Evolutionary conservation across 345 rosid species (phyloP), one percentile per base, ranked within the genome.

Genomic region (Syzygium grande): DNA sequence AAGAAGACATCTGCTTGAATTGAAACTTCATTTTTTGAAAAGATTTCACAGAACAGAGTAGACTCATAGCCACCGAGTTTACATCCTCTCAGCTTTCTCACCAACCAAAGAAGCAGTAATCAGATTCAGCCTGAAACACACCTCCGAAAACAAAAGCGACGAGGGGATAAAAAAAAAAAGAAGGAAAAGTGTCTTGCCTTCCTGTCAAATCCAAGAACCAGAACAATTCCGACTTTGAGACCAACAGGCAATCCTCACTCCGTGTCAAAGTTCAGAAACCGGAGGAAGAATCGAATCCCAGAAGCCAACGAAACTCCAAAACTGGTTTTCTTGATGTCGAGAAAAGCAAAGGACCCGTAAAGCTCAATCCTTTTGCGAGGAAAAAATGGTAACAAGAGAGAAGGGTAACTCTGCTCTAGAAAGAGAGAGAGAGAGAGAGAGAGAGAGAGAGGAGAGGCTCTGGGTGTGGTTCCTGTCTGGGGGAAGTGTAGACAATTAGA

Each of bases 11-110:
- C 46, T 84, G 55, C 43, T 51, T 53, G 83, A 84, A 43, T 85
- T 27, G 73, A 89, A 87, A 88, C 83, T 52, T 84, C 87, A 91
- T 49, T 56, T 86, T 88, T 86, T 6, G 78, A 46, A 84, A 49
- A 84, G 30, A 29, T 84, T 58, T 85, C 63, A 23, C 86, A 85
- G 16, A 85, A 38, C 86, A 85, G 86, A 52, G 86, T 23, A 14
- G 59, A 84, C 52, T 51, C 55, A 84, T 12, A 14, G 43, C 46
- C 25, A 7, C 59, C 41, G 38, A 84, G 22, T 52, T 19, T 11
- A 55, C 55, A 30, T 38, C 61, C 61, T 52, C 63, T 38, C 63
- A 53, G 46, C 63, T 85, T 59, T 58, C 87, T 85, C 53, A 25
- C 77, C 53, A 49, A 58, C 53, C 87, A 43, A 85, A 85, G 53